Conservation (phyloP, 441 rosid genomes). For the Adansonia madagascariensis region DNA sequence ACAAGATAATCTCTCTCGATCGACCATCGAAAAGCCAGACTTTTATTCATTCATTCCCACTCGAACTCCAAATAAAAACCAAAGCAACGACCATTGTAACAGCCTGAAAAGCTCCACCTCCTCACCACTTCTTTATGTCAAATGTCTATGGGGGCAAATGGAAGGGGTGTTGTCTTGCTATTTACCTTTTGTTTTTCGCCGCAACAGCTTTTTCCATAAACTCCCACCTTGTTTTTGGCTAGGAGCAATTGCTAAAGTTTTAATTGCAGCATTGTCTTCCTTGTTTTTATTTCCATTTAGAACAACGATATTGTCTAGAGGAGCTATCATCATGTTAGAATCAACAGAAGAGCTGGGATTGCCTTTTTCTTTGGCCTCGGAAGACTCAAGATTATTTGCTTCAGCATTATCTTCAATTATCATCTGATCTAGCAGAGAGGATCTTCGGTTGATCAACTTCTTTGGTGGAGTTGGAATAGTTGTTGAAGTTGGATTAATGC, state of each 20-base stretch:
- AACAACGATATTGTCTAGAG: constrained; percentile 46
- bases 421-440: constrained; percentile 81
- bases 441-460: constrained; percentile 54
- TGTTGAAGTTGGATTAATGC: constrained; percentile 21
- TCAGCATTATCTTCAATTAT: constrained; percentile 62
- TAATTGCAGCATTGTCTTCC: constrained; percentile 31
- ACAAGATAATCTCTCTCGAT: too few species aligned
- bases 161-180: too few species aligned
- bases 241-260: constrained; percentile 58
- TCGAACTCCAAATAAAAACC: too few species aligned
- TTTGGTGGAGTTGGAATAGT: constrained; percentile 31
- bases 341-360: constrained; percentile 28
- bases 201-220: constrained; percentile 65
- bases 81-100: too few species aligned
- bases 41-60: too few species aligned
- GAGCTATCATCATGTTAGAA: constrained; percentile 40
- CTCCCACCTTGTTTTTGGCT: constrained; percentile 51
- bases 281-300: constrained; percentile 39
- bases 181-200: constrained; percentile 39
- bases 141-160: too few species aligned
- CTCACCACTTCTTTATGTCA: too few species aligned
- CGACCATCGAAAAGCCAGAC: too few species aligned
- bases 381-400: constrained; percentile 33
- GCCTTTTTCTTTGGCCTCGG: constrained; percentile 30
- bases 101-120: too few species aligned